phyloP scores from a whole-genome alignment of 345 rosid genomes.

The Sisymbrium altissimum region DNA sequence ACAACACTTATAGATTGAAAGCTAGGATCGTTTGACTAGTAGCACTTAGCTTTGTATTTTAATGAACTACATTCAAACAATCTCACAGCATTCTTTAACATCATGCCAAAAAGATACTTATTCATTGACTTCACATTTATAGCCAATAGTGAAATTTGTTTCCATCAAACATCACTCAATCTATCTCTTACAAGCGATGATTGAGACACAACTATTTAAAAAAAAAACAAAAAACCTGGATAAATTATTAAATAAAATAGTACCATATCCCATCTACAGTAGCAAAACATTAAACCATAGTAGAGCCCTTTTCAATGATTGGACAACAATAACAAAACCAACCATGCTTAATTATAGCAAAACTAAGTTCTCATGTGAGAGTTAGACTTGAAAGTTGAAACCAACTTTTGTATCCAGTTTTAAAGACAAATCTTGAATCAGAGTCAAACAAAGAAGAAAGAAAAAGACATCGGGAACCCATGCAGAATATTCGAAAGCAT shows the following conservation, averaged over 20 bases:
- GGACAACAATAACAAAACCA: background rate
- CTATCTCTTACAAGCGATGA: background rate
- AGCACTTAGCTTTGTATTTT: background rate
- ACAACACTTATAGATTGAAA: background rate
- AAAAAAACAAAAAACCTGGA: background rate
- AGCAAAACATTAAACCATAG: background rate
- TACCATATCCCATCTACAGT: background rate
- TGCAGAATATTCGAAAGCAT: slow-evolving; percentile 37
- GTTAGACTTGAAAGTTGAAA: background rate
- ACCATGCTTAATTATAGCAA: background rate
- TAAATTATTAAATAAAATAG: background rate
- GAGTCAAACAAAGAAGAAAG: slow-evolving; percentile 11
- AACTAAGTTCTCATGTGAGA: background rate
- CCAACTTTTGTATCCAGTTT: background rate
- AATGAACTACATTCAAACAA: background rate
- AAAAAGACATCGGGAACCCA: slow-evolving; percentile 10
- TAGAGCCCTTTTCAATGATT: background rate
- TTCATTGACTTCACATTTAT: background rate
- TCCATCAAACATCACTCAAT: background rate
- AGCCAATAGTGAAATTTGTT: background rate
- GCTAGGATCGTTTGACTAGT: background rate
- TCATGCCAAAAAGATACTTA: background rate
- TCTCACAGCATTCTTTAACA: background rate
- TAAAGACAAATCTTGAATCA: background rate
- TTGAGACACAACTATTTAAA: background rate